Evolutionary conservation across 192 early-diverging fungal genomes (phyloP).

Genomic region (Jimgerdemannia flammicorona): DNA sequence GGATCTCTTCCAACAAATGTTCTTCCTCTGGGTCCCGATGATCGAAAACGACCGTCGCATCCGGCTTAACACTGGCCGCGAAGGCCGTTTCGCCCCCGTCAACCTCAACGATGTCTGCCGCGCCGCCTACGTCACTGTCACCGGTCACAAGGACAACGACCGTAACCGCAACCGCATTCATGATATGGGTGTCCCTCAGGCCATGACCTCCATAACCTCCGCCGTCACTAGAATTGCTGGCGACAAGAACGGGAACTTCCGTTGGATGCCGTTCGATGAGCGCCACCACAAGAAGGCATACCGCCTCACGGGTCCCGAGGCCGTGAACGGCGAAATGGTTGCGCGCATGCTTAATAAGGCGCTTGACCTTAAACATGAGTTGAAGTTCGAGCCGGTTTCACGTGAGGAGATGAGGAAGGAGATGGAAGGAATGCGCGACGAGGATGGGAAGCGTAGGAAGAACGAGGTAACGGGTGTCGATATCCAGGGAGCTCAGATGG

Average conservation of each 20-base stretch:
- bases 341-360: background rate
- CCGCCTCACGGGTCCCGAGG: background rate
- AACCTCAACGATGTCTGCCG: slow-evolving; percentile 7
- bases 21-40: slow-evolving; percentile 13
- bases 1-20: slow-evolving; percentile 12
- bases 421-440: background rate
- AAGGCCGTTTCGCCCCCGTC: slow-evolving; percentile 16
- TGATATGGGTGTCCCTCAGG: no score
- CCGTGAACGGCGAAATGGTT: background rate
- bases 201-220: no score
- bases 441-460: background rate
- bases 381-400: background rate
- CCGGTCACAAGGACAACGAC: background rate
- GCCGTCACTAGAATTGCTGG: no score
- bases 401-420: background rate
- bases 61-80: slow-evolving; percentile 1
- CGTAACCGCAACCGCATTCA: no score
- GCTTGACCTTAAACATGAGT: background rate
- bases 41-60: slow-evolving; percentile 9
- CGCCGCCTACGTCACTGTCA: background rate
- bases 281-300: slow-evolving; percentile 2
- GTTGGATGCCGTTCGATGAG: background rate
- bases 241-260: no score
- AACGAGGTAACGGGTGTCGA: no score
- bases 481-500: no score